Evolutionary conservation across 1,139 yeast species (phyloP).

Genomic region (Sugiyamaella japonica): DNA sequence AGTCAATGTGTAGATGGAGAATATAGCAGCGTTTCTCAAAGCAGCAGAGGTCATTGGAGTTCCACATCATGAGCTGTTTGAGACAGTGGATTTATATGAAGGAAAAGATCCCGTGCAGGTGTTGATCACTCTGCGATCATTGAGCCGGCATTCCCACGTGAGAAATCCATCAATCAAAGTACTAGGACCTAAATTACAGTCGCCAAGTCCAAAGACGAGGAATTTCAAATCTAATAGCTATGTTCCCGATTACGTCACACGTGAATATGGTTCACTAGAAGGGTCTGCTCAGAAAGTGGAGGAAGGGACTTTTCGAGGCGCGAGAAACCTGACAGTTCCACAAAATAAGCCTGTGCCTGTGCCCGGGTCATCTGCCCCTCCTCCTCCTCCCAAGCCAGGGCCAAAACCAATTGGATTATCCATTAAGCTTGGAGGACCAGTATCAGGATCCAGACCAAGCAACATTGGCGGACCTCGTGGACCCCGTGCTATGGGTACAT

Average conservation of each 20-base stretch:
- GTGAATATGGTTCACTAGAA: conserved; percentile 58
- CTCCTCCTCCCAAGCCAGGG: conserved; percentile 20
- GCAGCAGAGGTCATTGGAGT: conserved; percentile 67
- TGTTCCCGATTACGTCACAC: conserved; percentile 52
- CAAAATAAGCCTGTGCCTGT: conserved; percentile 20
- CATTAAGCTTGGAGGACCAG: neutral
- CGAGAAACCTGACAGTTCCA: conserved; percentile 44
- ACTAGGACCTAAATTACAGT: conserved; percentile 51
- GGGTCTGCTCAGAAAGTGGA: conserved; percentile 57
- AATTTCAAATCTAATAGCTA: conserved; percentile 38
- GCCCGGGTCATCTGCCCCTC: conserved; percentile 8
- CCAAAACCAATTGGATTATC: conserved; percentile 21
- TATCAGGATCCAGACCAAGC: neutral
- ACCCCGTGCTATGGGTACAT: conserved; percentile 24
- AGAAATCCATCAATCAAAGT: conserved; percentile 49
- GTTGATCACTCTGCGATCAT: conserved; percentile 66
- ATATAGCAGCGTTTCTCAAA: conserved; percentile 67
- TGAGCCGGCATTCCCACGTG: conserved; percentile 62
- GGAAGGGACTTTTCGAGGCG: conserved; percentile 52
- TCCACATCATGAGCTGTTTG: conserved; percentile 81
- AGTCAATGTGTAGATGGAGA: conserved; percentile 59
- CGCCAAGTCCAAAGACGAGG: conserved; percentile 23
- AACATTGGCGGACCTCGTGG: conserved; percentile 24
- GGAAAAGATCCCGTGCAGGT: conserved; percentile 76
- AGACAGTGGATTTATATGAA: conserved; percentile 78